phyloP scores from a whole-genome alignment of 225 moss, liverwort and hornwort genomes.

The Physcomitrium patens region DNA sequence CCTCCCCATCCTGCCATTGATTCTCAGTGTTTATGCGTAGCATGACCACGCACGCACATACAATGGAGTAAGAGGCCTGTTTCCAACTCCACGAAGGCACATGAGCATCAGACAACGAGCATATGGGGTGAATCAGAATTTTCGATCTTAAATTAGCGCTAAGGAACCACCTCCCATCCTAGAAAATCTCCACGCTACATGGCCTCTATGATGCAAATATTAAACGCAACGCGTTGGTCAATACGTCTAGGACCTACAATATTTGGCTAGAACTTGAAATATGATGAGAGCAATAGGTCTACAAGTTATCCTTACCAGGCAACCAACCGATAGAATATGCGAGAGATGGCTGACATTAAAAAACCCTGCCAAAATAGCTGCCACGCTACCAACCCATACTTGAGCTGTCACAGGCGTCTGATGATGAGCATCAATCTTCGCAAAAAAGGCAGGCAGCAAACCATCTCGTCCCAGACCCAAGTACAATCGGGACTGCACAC shows the following conservation, averaged over 20 bases:
- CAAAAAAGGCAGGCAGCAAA: constrained; percentile 75
- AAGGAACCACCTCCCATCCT: constrained; percentile 3
- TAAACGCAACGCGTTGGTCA: neutral
- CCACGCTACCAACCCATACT: constrained; percentile 90
- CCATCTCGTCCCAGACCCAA: constrained; percentile 95
- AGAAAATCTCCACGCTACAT: constrained; percentile 17
- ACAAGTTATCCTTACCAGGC: constrained; percentile 70
- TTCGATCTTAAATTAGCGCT: neutral
- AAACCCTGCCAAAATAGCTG: constrained; percentile 71
- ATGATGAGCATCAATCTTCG: constrained; percentile 67
- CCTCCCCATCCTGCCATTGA: constrained; percentile 49
- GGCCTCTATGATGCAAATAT: constrained; percentile 17
- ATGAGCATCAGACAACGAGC: constrained; percentile 14
- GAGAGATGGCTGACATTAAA: constrained; percentile 97
- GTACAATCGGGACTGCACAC: constrained; percentile 88
- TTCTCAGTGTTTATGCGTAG: constrained; percentile 65
- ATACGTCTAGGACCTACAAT: constrained; percentile 11
- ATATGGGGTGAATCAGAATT: neutral
- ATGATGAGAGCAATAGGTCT: constrained; percentile 4
- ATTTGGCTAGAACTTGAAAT: constrained; percentile 19
- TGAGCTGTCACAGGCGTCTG: constrained; percentile 85
- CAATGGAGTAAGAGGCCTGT: constrained; percentile 94
- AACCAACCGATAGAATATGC: constrained; percentile 95
- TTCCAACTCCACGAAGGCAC: constrained; percentile 29
- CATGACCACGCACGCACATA: constrained; percentile 92